Conservation (phyloP, 2,329 filamentous ascomycete genomes). For the Coleophoma cylindrospora region DNA sequence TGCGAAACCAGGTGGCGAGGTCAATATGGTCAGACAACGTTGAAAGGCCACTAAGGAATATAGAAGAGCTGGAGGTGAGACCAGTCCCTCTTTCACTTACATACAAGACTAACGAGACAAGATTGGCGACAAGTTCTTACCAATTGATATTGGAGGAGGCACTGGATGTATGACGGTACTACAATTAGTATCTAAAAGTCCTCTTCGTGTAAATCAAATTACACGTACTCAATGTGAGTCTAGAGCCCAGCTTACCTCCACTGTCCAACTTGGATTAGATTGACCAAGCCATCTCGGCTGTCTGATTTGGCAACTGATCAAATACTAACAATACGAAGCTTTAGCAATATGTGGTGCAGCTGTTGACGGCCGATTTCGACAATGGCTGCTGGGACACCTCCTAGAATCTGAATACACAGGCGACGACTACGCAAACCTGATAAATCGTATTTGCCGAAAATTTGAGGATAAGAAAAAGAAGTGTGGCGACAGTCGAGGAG, state of each 20-base stretch:
- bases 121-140: constrained; percentile 6
- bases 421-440: constrained; percentile 1
- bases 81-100: background rate
- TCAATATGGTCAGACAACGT: too few species aligned
- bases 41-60: too few species aligned
- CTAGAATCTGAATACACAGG: background rate
- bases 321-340: background rate
- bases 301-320: too few species aligned
- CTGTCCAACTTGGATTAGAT: too few species aligned
- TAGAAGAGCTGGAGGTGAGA: too few species aligned
- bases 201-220: constrained; percentile 7
- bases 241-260: too few species aligned
- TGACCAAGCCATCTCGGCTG: too few species aligned
- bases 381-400: background rate
- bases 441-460: constrained; percentile 3
- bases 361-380: constrained; percentile 8
- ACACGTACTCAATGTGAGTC: constrained; percentile 3
- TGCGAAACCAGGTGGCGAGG: background rate
- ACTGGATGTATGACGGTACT: constrained; percentile 8
- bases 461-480: constrained; percentile 10
- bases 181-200: constrained; percentile 5
- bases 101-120: background rate
- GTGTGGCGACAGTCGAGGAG: constrained; percentile 1
- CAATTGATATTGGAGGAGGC: constrained; percentile 8
- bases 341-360: constrained; percentile 7